phyloP scores from a whole-genome alignment of 345 rosid genomes.

The Eucalyptus camaldulensis region DNA sequence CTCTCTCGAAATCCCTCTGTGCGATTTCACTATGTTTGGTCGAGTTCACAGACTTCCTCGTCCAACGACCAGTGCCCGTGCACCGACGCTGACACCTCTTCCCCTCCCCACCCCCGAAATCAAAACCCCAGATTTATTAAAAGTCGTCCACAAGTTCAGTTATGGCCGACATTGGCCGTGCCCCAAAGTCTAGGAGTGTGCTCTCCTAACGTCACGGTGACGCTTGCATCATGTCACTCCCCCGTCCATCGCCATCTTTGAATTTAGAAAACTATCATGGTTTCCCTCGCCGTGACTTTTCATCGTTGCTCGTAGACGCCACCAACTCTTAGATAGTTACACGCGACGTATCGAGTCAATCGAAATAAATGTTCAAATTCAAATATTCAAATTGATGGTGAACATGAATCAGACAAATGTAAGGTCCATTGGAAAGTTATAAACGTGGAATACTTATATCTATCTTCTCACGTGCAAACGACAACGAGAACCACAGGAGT shows the following conservation, averaged over 20 bases:
- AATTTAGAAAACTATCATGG: not conserved
- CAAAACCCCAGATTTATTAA: not conserved
- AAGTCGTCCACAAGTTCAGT: not conserved
- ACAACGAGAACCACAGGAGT: not conserved
- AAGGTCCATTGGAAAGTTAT: not conserved
- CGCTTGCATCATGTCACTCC: not conserved
- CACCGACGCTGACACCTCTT: not conserved
- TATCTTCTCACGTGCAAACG: not conserved
- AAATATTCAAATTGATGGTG: not conserved
- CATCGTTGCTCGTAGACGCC: not conserved
- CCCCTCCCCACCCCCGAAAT: not conserved
- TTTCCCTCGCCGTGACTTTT: not conserved
- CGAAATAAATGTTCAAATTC: not conserved
- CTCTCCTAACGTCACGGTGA: not conserved
- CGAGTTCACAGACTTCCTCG: not conserved
- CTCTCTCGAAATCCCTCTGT: not conserved
- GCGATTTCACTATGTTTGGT: not conserved
- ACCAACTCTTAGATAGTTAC: not conserved
- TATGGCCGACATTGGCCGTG: not conserved
- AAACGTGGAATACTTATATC: not conserved
- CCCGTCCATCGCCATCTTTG: not conserved
- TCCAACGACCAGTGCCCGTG: not conserved
- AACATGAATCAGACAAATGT: fast-evolving
- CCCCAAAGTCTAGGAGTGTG: not conserved
- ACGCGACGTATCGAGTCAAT: not conserved